phyloP scores from a whole-genome alignment of 2,329 filamentous ascomycete species.

The Celoporthe dispersa region DNA sequence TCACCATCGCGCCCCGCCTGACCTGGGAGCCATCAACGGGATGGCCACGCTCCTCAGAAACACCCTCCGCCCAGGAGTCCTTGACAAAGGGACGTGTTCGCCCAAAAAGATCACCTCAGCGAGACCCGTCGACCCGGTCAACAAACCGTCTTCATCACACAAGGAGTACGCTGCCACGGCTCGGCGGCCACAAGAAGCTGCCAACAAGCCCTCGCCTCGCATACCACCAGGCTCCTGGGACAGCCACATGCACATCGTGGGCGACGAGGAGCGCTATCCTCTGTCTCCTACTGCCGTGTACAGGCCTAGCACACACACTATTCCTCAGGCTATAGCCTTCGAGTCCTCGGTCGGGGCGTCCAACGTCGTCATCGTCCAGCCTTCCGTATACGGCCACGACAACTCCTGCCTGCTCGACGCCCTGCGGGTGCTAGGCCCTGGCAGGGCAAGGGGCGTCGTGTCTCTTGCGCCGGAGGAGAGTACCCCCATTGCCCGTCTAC shows the following conservation, averaged over 20 bases:
- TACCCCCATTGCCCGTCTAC: slow-evolving; percentile 32
- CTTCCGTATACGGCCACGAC: slow-evolving; percentile 39
- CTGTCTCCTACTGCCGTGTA: slow-evolving; percentile 24
- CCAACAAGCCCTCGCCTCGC: not conserved
- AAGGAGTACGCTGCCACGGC: slow-evolving; percentile 15
- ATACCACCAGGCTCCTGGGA: slow-evolving; percentile 37
- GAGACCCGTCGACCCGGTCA: slow-evolving; percentile 8
- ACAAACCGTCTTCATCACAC: slow-evolving; percentile 24
- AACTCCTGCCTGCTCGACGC: slow-evolving; percentile 39
- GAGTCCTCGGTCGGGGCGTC: slow-evolving; percentile 34
- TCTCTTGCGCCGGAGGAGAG: slow-evolving; percentile 36
- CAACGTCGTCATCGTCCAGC: slow-evolving; percentile 36
- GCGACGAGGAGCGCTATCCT: slow-evolving; percentile 30
- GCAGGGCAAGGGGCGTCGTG: slow-evolving; percentile 36
- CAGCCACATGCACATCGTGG: slow-evolving; percentile 37
- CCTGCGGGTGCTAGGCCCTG: slow-evolving; percentile 32
- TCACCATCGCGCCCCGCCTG: not conserved
- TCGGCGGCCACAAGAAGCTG: not conserved
- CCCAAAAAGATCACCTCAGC: slow-evolving; percentile 4
- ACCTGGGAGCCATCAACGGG: not conserved
- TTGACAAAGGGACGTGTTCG: slow-evolving; percentile 19
- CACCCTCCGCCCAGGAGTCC: slow-evolving; percentile 18
- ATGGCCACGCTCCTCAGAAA: slow-evolving; percentile 27
- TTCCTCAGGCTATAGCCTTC: slow-evolving; percentile 28
- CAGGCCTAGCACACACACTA: slow-evolving; percentile 21